Evolutionary conservation across 768 basidiomycete genomes (phyloP).

Genomic region (Tephrocybe sp.): DNA sequence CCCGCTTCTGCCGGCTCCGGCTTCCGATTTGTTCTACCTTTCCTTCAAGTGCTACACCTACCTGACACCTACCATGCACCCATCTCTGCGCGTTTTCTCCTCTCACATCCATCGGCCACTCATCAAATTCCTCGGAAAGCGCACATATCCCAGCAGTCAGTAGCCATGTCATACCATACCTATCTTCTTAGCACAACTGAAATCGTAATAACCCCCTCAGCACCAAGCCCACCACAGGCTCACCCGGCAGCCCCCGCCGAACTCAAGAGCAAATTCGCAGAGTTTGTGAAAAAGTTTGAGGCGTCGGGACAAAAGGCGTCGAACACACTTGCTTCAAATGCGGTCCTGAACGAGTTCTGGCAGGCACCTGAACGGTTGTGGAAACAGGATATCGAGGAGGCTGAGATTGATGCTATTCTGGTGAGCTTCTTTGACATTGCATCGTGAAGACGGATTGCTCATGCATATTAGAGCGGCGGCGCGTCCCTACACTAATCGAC

Average conservation of each 20-base stretch:
- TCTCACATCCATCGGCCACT: slow-evolving; percentile 53
- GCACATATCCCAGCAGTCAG: slow-evolving; percentile 41
- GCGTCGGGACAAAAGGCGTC: slow-evolving; percentile 20
- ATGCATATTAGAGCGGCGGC: slow-evolving; percentile 56
- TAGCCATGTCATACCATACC: background rate
- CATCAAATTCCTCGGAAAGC: slow-evolving; percentile 63
- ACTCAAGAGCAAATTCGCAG: slow-evolving; percentile 46
- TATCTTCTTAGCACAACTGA: slow-evolving; percentile 1
- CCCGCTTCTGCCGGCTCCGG: background rate
- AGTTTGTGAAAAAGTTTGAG: slow-evolving; percentile 37
- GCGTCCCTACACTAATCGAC: slow-evolving; percentile 46
- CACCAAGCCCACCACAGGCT: slow-evolving; percentile 42
- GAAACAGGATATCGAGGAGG: slow-evolving; percentile 49
- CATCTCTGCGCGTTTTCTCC: slow-evolving; percentile 33
- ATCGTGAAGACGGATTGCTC: background rate
- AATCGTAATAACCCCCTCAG: slow-evolving; percentile 14
- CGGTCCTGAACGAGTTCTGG: slow-evolving; percentile 53
- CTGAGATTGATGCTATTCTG: slow-evolving; percentile 65
- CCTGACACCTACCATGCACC: slow-evolving; percentile 33
- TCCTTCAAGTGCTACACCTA: background rate
- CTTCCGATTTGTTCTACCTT: background rate
- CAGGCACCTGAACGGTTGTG: slow-evolving; percentile 61
- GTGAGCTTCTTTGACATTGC: slow-evolving; percentile 35
- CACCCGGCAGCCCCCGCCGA: slow-evolving; percentile 72
- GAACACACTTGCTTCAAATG: slow-evolving; percentile 6